Evolutionary conservation across 140 eudicot genomes (phyloP).

Genomic region (Ambrosia hybrid): DNA sequence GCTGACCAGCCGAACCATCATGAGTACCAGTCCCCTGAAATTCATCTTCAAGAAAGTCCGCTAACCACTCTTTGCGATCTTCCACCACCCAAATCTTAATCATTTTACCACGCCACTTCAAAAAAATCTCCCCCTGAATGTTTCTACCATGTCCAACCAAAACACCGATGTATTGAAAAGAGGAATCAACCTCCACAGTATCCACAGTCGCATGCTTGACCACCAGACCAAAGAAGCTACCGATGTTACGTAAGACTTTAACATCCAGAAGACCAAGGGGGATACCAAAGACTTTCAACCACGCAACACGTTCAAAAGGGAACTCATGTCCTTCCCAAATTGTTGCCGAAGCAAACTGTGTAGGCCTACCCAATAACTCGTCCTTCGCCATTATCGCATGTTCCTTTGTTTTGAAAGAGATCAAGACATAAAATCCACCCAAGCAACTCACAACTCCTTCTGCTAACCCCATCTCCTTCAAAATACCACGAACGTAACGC

Average conservation of each 20-base stretch:
- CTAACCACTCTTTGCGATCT: too few relatives aligned
- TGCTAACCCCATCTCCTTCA: background rate
- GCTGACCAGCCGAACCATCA: too few relatives aligned
- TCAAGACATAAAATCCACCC: background rate
- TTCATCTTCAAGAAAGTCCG: too few relatives aligned
- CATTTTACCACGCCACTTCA: too few relatives aligned
- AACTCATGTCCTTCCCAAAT: background rate
- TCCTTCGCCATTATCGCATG: background rate
- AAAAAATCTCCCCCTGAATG: too few relatives aligned
- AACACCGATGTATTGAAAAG: background rate
- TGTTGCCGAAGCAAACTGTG: background rate
- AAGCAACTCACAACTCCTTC: background rate
- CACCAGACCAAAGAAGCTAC: background rate
- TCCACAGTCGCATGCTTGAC: background rate
- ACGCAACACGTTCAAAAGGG: background rate
- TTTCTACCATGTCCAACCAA: too few relatives aligned
- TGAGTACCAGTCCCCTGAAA: too few relatives aligned
- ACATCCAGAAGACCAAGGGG: background rate
- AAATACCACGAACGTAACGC: background rate
- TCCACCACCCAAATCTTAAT: too few relatives aligned
- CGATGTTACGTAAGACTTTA: background rate
- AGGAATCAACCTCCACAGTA: background rate
- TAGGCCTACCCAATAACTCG: background rate
- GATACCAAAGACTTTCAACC: background rate
- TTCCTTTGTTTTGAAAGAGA: background rate